phyloP scores from a whole-genome alignment of 169 alveolate genomes.

The Plasmodium gaboni region DNA sequence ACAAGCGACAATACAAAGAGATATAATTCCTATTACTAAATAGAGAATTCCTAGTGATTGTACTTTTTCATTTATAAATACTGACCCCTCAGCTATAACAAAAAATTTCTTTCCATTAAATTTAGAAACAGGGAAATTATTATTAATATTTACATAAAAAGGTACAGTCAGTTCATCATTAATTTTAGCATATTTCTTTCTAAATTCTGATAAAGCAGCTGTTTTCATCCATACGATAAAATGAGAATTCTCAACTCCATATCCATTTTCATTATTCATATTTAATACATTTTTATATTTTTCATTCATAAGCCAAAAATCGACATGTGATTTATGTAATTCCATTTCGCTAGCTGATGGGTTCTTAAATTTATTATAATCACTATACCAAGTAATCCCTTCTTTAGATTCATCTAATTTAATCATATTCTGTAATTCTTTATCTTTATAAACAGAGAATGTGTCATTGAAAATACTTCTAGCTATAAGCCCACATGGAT shows the following conservation, averaged over 20 bases:
- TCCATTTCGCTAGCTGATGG: constrained; percentile 68
- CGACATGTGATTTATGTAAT: constrained; percentile 24
- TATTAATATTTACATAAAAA: constrained; percentile 77
- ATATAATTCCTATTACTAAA: constrained; percentile 30
- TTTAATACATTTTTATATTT: constrained; percentile 32
- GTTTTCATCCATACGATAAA: constrained; percentile 90
- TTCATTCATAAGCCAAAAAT: constrained; percentile 75
- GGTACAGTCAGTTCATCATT: constrained; percentile 83
- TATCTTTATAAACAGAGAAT: constrained; percentile 74
- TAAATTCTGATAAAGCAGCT: constrained; percentile 85
- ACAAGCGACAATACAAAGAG: constrained; percentile 38
- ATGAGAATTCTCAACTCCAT: constrained; percentile 88
- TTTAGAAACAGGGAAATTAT: constrained; percentile 78
- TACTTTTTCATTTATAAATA: constrained; percentile 47
- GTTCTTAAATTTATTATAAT: constrained; percentile 78
- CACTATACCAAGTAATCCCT: constrained; percentile 82
- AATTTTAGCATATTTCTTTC: constrained; percentile 86
- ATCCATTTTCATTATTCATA: constrained; percentile 84
- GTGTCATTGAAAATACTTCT: constrained; percentile 84
- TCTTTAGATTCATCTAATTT: constrained; percentile 84
- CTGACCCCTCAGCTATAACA: constrained; percentile 75
- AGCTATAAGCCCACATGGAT: constrained; percentile 87
- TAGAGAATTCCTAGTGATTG: constrained; percentile 57
- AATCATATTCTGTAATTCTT: constrained; percentile 36
- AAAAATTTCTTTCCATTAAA: constrained; percentile 86